Evolutionary conservation across 768 basidiomycete genomes (phyloP), one percentile per base, ranked within the genome.

Genomic region (Albatrellus ellisii): DNA sequence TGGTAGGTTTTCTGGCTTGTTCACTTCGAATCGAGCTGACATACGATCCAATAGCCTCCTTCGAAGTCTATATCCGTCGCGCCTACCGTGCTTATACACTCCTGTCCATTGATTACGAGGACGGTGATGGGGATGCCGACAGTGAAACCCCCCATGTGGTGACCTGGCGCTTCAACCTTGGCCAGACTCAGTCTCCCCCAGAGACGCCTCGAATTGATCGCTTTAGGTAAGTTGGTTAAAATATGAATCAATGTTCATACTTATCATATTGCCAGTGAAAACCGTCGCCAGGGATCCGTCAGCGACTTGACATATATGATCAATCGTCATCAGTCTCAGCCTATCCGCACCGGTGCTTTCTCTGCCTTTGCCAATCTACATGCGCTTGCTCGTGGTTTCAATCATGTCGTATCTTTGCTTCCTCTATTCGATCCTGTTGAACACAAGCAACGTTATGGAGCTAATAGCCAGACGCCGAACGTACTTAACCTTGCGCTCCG

Each of bases 301-400:
- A 94, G 90, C 54, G 95, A 99, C 58, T 66, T 99, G 49, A 89
- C 83, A 35, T 98, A 91, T 61, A 71, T 97, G 62, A 88, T 98
- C 60, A 77, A 67, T 56, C 78, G 77, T 48, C 77, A 82, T 57
- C 84, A 90, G 58, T 73, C 80, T 5, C 90, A 97, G 56, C 94
- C 95, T 18, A 63, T 86, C 28, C 84, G 95, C 35, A 84, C 75
- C 48, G 95, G 95, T 50, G 84, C 84, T 22, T 86, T 98, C 51
- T 81, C 90, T 25, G 89, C 91, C 2, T 97, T 89, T 73, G 77
- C 80, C 39, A 79, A 81, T 58, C 59, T 88, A 38, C 59, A 62
- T 2, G 70, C 82, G 11, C 67, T 92, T 44, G 58, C 72, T 28
- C 69, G 68, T 34, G 90, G 89, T 15, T 90, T 94, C 55, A 63